These are phyloP conservation scores for Rhynchosporium secalis DNA, from an alignment of 2,329 filamentous ascomycete genomes.

Conservation along the genomic window DNA sequence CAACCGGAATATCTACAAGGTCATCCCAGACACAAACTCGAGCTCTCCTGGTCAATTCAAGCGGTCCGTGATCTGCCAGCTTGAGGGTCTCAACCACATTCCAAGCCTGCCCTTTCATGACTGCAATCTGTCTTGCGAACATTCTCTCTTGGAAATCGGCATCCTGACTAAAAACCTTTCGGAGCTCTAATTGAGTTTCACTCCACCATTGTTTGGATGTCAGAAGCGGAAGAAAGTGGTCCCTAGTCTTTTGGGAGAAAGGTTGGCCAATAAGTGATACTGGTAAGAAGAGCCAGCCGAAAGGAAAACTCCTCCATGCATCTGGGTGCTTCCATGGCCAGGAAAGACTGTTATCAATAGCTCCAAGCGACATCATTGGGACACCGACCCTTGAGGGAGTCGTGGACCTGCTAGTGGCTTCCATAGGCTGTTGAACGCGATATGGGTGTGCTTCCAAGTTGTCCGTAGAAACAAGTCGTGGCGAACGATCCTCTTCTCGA, in stretches of 20 bases:
- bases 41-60: conserved; percentile 86
- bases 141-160: conserved; percentile 97
- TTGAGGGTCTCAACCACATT: conserved; percentile 98
- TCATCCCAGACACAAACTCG: conserved; percentile 98
- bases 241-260: conserved; percentile 89
- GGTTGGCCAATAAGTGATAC: conserved; percentile 95
- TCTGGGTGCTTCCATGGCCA: conserved; percentile 76
- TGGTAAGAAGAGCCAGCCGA: conserved; percentile 96
- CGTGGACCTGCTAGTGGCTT: conserved; percentile 57
- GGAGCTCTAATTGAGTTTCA: conserved; percentile 84
- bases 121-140: conserved; percentile 97
- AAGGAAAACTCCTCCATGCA: conserved; percentile 86
- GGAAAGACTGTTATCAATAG: conserved; percentile 96
- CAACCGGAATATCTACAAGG: conserved; percentile 91
- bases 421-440: conserved; percentile 80
- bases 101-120: conserved; percentile 99
- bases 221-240: conserved; percentile 93
- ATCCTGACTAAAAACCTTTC: conserved; percentile 86
- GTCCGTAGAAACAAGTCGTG: conserved; percentile 43
- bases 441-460: conserved; percentile 61
- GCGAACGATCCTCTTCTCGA: conserved; percentile 52
- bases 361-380: conserved; percentile 71
- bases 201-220: conserved; percentile 97
- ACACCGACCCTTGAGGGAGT: conserved; percentile 40
- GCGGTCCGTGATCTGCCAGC: conserved; percentile 83